Percentiles rank a stretch among this genome's conserved stretches.
These are phyloP conservation scores for Corniculantispora saksenae DNA, from an alignment of 2,329 filamentous ascomycete species.

Conservation along the genomic window DNA sequence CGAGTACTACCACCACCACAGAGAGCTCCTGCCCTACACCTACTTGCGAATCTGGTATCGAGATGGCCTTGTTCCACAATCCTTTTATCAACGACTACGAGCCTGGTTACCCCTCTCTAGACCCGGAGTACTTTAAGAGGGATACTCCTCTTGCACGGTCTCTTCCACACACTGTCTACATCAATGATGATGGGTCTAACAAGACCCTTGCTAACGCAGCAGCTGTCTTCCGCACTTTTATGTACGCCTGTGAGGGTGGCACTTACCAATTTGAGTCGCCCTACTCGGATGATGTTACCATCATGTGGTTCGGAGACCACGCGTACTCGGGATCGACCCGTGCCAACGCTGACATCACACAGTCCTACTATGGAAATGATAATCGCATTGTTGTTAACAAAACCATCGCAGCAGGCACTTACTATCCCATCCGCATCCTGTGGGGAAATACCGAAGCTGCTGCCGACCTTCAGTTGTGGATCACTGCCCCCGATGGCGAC, in stretches of 20 bases:
- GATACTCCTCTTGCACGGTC: not conserved
- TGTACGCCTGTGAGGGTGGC: slow-evolving; percentile 14
- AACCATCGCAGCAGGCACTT: not conserved
- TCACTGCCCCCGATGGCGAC: slow-evolving; percentile 7
- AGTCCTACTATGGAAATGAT: slow-evolving; percentile 14
- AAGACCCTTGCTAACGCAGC: not conserved
- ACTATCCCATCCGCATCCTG: slow-evolving; percentile 18
- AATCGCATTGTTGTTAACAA: not conserved
- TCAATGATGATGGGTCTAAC: not conserved
- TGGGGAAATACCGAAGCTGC: slow-evolving; percentile 11
- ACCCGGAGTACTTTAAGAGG: slow-evolving; percentile 2
- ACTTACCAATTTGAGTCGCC: not conserved
- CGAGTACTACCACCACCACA: not conserved
- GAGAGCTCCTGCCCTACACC: not conserved
- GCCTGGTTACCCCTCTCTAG: not conserved
- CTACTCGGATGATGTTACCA: slow-evolving; percentile 14
- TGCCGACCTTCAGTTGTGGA: not conserved
- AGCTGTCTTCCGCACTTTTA: slow-evolving; percentile 5
- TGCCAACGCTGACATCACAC: slow-evolving; percentile 14
- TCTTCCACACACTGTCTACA: not conserved
- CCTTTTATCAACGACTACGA: not conserved
- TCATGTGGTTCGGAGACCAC: slow-evolving; percentile 15
- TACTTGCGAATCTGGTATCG: not conserved
- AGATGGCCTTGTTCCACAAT: not conserved
- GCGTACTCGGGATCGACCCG: not conserved